phyloP scores from a whole-genome alignment of 768 basidiomycete species.

The Termitomyces titanicus region DNA sequence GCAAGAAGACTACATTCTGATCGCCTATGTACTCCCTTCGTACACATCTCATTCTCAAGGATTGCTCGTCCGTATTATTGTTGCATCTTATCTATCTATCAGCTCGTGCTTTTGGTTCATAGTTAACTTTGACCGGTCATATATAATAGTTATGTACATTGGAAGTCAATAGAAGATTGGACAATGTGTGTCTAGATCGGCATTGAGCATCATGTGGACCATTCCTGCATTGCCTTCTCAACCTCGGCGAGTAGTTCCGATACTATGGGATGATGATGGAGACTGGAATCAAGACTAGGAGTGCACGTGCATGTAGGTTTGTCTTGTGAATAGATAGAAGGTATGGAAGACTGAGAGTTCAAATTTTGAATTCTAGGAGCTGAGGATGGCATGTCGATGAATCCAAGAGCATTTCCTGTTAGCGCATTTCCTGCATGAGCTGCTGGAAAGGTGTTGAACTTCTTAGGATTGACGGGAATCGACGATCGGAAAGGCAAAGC shows the following conservation, averaged over 20 bases:
- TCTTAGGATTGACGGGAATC: not conserved
- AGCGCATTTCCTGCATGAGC: not conserved
- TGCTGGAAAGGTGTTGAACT: not conserved
- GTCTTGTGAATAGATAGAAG: conserved; percentile 22
- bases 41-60: not conserved
- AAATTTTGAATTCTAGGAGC: not conserved
- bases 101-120: conserved; percentile 5
- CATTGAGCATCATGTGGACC: conserved; percentile 16
- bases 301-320: not conserved
- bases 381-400: conserved; percentile 9
- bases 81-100: conserved; percentile 1
- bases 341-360: conserved; percentile 16
- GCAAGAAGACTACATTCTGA: conserved; percentile 66
- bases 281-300: not conserved
- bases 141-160: conserved; percentile 9
- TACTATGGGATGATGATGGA: conserved; percentile 26
- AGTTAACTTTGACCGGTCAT: not conserved
- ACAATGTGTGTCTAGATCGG: not conserved
- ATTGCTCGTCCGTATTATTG: conserved; percentile 1
- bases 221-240: conserved; percentile 29
- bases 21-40: not conserved
- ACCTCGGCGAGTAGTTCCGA: conserved; percentile 30
- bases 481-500: conserved; percentile 6
- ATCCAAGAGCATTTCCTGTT: conserved; percentile 4
- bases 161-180: not conserved